Evolutionary conservation across 371 early-diverging fungal genomes (phyloP), one percentile per base, ranked within the genome.

Genomic region (Aphelidium insulamus): DNA sequence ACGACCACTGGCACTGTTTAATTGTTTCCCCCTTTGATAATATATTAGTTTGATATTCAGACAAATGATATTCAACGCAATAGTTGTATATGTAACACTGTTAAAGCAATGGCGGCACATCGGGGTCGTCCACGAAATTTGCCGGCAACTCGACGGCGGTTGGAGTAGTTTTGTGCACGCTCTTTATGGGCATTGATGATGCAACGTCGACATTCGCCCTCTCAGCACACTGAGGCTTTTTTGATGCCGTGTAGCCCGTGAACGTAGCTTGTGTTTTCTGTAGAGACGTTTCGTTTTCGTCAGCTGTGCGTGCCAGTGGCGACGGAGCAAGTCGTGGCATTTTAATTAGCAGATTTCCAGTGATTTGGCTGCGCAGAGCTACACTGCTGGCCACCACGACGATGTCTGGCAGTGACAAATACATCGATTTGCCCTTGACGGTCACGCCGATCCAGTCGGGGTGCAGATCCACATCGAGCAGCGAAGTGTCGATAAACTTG

Each of bases 101-200:
- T 31, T 14, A 31, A 6, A 31, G 12, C 32, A 31, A 15, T 31
- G 62, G 62, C 6, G 62, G 62, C 15, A 62, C 59, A 12, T 46
- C 46, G 7, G 59, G 55, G 33, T 59, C 57, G 40, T 62, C 62
- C 1, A 36, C 43, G 40, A 55, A 59, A 16, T 43, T 51, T 17
- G 32, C 38, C 35, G 9, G 22, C 26, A 14, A 19, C 10, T 8
- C 17, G 17, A 25, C 21, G 18, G 16, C 30, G 19, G 9, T 4
- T 6, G 16, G 24, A 16, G 10, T 20, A 8, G 9, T 17, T 9
- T 12, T 9, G 8, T 4, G 4, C 24, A 11, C n/a, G 20, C n/a
- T 19, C 15, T 36, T 31, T 6, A 36, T 1, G 22, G 7, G 18
- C 7, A 19, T 12, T 30, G 12, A 4, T 1, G 21, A 18, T 16